Evolutionary conservation across 176 grass and related monocot species (phyloP), one percentile per base, ranked within the genome.

Genomic region (Paspalum vaginatum): DNA sequence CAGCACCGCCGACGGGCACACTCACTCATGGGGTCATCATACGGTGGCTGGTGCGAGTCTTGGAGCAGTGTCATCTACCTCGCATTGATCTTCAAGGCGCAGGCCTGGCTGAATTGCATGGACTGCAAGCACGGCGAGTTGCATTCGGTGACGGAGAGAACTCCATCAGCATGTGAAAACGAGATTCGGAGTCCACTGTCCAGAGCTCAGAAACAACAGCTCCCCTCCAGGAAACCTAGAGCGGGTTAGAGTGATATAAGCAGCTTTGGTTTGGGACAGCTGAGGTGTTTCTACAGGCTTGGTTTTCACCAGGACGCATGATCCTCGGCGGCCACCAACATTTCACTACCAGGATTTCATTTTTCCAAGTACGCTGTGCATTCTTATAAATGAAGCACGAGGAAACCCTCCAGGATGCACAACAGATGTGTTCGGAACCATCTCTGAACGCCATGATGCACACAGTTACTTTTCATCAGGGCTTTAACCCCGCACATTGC

Each of bases 391-490:
- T 22, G 39, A 47, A 77, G 21, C 42, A 77, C 5, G 6, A 25
- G 2, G 10, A 11, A 16, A 78, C 5, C 11, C 32, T 18, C 22
- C 18, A 1, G 51, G 5, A 37, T 49, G 75, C 86, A 53, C 10
- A 55, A 20, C 38, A 54, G 22, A 49, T 69, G 40, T 63, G 27
- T 25, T 60, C 24, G 10, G 17, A 54, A 61, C 25, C 41, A 58
- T 39, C n/a, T 75, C 8, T 68, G 6, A 62, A 75, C 4, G 15
- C 47, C 9, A 81, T 40, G 14, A 0, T 65, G 40, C 64, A 44
- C 10, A 20, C 2, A 49, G 42, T 39, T 47, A 40, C 59, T 46
- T 64, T 61, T 74, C 39, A 66, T 68, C 20, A 76, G 58, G 84
- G 61, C 17, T 26, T 51, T 67, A 47, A 12, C 0, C 20, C 32